phyloP scores from a whole-genome alignment of 495 filamentous ascomycete species.

The Penicillium soppii region DNA sequence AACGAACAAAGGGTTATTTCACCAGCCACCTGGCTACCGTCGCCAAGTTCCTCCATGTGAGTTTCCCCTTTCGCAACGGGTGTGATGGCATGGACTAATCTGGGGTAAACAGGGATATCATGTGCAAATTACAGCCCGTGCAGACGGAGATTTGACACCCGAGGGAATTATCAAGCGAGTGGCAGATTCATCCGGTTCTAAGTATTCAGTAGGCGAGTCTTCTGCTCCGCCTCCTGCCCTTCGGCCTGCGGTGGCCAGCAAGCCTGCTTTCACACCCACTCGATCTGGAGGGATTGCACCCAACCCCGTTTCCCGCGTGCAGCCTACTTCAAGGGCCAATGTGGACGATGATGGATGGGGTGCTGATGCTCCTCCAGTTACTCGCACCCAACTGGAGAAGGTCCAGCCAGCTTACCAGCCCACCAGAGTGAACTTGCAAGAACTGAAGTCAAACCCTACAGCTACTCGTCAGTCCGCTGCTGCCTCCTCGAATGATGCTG shows the following conservation, averaged over 20 bases:
- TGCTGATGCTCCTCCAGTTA: conserved; percentile 85
- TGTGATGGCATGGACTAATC: conserved; percentile 1
- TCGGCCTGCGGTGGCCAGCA: conserved; percentile 73
- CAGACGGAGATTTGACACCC: conserved; percentile 81
- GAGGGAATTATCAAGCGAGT: conserved; percentile 90
- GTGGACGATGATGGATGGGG: conserved; percentile 87
- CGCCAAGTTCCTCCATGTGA: conserved; percentile 81
- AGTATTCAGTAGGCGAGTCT: conserved; percentile 71
- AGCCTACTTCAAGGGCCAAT: conserved; percentile 44
- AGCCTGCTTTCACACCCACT: conserved; percentile 86
- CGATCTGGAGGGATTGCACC: conserved; percentile 60
- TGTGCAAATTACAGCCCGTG: conserved; percentile 92
- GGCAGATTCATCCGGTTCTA: conserved; percentile 93
- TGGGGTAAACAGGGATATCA: conserved; percentile 72
- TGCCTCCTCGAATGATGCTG: conserved; percentile 28
- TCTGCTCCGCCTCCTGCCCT: conserved; percentile 46
- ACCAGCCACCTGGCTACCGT: conserved; percentile 89
- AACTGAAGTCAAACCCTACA: conserved; percentile 65
- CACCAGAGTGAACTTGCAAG: conserved; percentile 86
- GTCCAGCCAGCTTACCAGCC: conserved; percentile 90
- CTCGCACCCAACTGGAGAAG: conserved; percentile 85
- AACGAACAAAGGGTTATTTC: conserved; percentile 96
- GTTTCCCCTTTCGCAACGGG: background rate
- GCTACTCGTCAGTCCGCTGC: conserved; percentile 39
- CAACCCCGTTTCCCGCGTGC: conserved; percentile 58